phyloP scores from a whole-genome alignment of 768 basidiomycete species.

The Boletus tomentosulus region DNA sequence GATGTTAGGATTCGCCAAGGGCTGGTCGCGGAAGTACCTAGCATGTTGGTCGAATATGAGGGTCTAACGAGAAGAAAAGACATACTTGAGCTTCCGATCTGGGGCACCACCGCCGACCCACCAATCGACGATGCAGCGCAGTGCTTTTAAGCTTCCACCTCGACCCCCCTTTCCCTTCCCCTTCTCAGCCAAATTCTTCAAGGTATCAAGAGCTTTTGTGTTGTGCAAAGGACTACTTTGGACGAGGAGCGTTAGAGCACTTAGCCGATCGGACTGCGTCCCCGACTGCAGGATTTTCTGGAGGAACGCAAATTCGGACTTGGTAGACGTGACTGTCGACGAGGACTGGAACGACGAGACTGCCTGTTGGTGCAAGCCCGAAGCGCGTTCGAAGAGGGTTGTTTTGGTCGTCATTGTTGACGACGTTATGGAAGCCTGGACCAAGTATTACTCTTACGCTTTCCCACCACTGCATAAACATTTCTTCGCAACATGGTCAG shows the following conservation, averaged over 20 bases:
- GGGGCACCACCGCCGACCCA: slow-evolving; percentile 95
- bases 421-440: no score
- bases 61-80: slow-evolving; percentile 8
- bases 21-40: slow-evolving; percentile 91
- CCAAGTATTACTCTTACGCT: background rate
- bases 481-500: slow-evolving; percentile 12
- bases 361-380: slow-evolving; percentile 43
- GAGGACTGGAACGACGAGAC: slow-evolving; percentile 46
- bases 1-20: slow-evolving; percentile 54
- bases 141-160: slow-evolving; percentile 88
- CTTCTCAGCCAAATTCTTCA: slow-evolving; percentile 72
- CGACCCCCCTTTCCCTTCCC: slow-evolving; percentile 83
- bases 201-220: slow-evolving; percentile 67
- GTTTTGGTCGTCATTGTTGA: background rate
- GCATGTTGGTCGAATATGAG: background rate
- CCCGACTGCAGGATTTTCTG: slow-evolving; percentile 82
- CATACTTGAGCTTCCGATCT: slow-evolving; percentile 78
- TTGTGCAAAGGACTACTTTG: slow-evolving; percentile 88
- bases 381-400: slow-evolving; percentile 41
- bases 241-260: slow-evolving; percentile 85
- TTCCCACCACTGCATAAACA: background rate
- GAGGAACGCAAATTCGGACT: slow-evolving; percentile 79
- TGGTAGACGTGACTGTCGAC: slow-evolving; percentile 38
- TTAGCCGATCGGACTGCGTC: slow-evolving; percentile 87
- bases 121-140: slow-evolving; percentile 94